These are phyloP conservation scores for Cucurbitaria berberidis DNA, from an alignment of 2,329 filamentous ascomycete genomes.

Conservation along the genomic window DNA sequence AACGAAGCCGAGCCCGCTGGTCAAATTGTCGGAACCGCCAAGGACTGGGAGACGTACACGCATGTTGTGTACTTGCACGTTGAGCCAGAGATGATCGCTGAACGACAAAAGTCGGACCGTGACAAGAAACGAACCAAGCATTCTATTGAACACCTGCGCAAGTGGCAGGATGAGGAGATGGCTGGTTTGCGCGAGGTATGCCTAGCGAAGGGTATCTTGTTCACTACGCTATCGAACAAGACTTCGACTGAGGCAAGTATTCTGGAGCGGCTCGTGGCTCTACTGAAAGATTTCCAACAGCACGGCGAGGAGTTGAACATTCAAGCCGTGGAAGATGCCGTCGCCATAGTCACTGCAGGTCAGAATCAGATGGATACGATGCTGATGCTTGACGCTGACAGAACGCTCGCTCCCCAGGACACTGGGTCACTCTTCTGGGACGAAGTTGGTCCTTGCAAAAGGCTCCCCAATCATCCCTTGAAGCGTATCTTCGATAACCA, in stretches of 20 bases:
- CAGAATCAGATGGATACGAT: constrained; percentile 49
- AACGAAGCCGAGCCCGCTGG: constrained; percentile 27
- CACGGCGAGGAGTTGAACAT: constrained; percentile 53
- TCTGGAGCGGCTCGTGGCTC: constrained; percentile 21
- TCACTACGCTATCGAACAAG: constrained; percentile 39
- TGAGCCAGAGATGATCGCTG: constrained; percentile 44
- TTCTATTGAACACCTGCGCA: constrained; percentile 49
- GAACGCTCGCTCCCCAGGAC: constrained; percentile 60
- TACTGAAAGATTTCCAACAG: constrained; percentile 49
- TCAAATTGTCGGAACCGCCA: constrained; percentile 50
- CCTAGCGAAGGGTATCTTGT: constrained; percentile 55
- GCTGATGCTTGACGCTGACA: constrained; percentile 65
- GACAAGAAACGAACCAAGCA: constrained; percentile 42
- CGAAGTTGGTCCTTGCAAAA: constrained; percentile 6
- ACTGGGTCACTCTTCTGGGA: constrained; percentile 60
- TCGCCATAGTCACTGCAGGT: constrained; percentile 32
- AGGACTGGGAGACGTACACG: constrained; percentile 58
- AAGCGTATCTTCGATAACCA: constrained; percentile 56
- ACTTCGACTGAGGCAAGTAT: constrained; percentile 2
- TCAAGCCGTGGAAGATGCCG: constrained; percentile 38
- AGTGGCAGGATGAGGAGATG: constrained; percentile 59
- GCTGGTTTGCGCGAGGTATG: constrained; percentile 54
- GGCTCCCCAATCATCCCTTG: constrained; percentile 45
- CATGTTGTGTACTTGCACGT: constrained; percentile 65
- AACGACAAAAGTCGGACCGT: constrained; percentile 50